Percentiles rank a stretch among this genome's conserved stretches.
Evolutionary conservation across 768 basidiomycete species (phyloP).

Genomic region (Tulasnella sp.): DNA sequence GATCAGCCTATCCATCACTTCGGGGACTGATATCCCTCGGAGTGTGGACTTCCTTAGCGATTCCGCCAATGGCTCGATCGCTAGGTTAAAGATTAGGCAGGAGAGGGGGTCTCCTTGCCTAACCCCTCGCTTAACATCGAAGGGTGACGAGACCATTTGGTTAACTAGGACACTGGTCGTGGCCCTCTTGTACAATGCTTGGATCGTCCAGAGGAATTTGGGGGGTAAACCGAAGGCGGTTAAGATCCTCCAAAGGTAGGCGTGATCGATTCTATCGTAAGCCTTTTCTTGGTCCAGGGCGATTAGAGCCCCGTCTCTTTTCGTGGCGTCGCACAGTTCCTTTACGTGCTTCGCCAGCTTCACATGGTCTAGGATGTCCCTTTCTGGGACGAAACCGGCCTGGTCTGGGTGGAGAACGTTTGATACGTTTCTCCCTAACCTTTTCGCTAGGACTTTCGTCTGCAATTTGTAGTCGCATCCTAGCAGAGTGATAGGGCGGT

Average conservation of each 20-base stretch:
- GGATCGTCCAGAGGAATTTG: neutral
- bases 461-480: too few species aligned
- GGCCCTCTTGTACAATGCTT: constrained; percentile 1
- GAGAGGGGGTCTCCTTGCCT: constrained; percentile 25
- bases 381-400: neutral
- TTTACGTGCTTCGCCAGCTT: neutral
- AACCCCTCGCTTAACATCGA: neutral
- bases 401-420: neutral
- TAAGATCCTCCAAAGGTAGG: constrained; percentile 20
- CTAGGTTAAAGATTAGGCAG: too few species aligned
- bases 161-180: constrained; percentile 2
- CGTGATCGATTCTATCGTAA: too few species aligned
- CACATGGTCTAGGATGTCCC: constrained; percentile 5
- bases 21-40: constrained; percentile 17
- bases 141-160: neutral
- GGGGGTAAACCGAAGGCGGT: neutral
- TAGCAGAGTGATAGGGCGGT: too few species aligned
- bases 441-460: too few species aligned
- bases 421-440: too few species aligned
- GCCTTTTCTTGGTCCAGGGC: too few species aligned
- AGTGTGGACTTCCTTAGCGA: neutral
- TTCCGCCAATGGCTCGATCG: neutral
- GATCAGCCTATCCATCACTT: neutral
- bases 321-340: neutral
- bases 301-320: neutral